Evolutionary conservation across 352 stramenopile genomes (phyloP).

Genomic region (Globisporangium yorkense): DNA sequence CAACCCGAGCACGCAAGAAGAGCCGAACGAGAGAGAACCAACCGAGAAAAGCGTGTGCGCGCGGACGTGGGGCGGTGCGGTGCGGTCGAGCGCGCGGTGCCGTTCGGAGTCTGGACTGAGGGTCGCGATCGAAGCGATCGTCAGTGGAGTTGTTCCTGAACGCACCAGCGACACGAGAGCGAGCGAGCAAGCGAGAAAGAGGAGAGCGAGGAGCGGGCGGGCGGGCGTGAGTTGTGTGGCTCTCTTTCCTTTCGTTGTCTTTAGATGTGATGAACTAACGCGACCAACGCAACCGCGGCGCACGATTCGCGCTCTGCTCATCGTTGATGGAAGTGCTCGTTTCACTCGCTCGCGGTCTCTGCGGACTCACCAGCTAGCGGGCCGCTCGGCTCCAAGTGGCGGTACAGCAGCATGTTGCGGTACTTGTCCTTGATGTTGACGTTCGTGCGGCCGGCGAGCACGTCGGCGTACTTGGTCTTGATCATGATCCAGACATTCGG

Average conservation of each 20-base stretch:
- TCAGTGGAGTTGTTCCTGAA: background rate
- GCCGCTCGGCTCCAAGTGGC: conserved; percentile 17
- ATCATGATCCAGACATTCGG: conserved; percentile 65
- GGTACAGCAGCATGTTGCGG: conserved; percentile 56
- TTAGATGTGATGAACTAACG: conserved; percentile 6
- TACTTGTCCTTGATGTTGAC: conserved; percentile 85
- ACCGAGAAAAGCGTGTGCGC: background rate
- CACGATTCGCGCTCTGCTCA: background rate
- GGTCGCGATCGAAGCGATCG: background rate
- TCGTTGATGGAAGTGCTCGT: no score
- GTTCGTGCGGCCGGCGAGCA: conserved; percentile 49
- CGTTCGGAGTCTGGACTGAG: background rate
- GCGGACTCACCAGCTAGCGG: background rate
- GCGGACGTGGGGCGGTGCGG: background rate
- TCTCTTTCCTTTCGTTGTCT: conserved; percentile 3
- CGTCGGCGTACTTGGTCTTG: conserved; percentile 43
- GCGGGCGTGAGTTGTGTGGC: conserved; percentile 6
- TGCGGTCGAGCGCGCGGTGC: background rate
- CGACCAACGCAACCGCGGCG: background rate
- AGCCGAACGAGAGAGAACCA: background rate
- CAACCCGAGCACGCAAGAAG: background rate
- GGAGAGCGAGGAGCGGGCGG: background rate
- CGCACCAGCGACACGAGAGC: background rate
- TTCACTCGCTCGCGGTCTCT: background rate
- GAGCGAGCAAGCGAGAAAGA: background rate